Evolutionary conservation across 2,329 filamentous ascomycete genomes (phyloP).

Genomic region (Diaporthe sp.): DNA sequence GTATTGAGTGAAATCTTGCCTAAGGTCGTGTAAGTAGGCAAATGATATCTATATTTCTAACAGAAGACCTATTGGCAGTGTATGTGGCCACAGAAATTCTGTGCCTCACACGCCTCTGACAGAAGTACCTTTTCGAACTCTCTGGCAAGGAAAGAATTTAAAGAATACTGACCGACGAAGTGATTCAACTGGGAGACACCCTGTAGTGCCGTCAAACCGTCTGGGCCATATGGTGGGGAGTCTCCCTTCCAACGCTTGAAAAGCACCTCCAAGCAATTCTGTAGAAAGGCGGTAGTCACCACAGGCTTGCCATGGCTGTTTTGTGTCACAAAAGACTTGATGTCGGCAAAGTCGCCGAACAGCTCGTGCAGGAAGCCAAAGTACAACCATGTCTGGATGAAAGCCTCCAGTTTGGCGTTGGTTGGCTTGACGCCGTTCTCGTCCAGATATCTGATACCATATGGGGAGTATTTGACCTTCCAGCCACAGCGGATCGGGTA

Average conservation of each 20-base stretch:
- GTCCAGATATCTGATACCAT: background rate
- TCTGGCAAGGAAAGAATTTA: too few relatives aligned
- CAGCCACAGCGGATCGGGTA: background rate
- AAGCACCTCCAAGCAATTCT: background rate
- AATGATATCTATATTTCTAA: too few relatives aligned
- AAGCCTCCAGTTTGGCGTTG: background rate
- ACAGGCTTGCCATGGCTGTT: background rate
- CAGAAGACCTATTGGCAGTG: background rate
- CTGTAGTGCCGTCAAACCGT: background rate
- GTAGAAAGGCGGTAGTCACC: background rate
- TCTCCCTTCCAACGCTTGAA: slow-evolving; percentile 12
- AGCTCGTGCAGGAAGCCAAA: background rate
- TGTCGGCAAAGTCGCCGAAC: background rate
- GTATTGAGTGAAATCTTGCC: slow-evolving; percentile 1
- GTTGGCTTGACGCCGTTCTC: background rate
- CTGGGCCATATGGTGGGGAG: background rate
- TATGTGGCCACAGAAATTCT: background rate
- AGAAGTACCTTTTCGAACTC: background rate
- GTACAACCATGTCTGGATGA: slow-evolving; percentile 9
- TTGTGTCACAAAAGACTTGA: slow-evolving; percentile 1
- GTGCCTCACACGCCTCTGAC: background rate
- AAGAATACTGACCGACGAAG: background rate
- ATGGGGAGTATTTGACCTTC: background rate
- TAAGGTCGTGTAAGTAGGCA: background rate
- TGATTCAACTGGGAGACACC: background rate